A percentile compares a stretch with the other conserved stretches of the same genome.
phyloP scores from a whole-genome alignment of 805 yeast genomes.

The Pichia cephalocereana region DNA sequence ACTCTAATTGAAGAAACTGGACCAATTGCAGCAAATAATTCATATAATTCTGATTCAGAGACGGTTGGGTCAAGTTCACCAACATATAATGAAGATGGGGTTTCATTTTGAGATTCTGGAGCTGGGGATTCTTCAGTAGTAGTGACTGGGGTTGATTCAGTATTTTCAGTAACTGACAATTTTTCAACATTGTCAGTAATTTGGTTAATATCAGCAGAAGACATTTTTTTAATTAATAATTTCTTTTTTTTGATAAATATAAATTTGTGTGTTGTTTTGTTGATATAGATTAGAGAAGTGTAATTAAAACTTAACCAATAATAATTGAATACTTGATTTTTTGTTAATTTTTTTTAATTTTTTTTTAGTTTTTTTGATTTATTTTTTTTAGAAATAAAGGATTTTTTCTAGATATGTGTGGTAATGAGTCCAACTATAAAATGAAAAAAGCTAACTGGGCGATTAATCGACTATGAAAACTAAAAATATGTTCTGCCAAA shows the following conservation, averaged over 20 bases:
- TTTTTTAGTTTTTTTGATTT: constrained; percentile 10
- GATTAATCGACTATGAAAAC: constrained; percentile 8
- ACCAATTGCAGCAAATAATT: constrained; percentile 89
- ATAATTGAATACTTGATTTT: constrained; percentile 2
- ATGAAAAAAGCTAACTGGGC: constrained; percentile 1
- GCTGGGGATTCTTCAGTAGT: constrained; percentile 24
- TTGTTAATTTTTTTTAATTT: constrained; percentile 5
- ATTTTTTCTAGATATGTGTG: background rate
- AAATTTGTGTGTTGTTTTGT: constrained; percentile 7
- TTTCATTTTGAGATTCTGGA: constrained; percentile 38
- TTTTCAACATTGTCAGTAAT: constrained; percentile 27
- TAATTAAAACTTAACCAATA: constrained; percentile 4
- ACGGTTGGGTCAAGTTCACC: constrained; percentile 93
- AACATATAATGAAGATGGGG: constrained; percentile 85
- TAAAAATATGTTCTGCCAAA: constrained; percentile 7
- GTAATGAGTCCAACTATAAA: background rate
- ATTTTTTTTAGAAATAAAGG: background rate
- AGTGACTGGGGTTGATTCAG: constrained; percentile 25
- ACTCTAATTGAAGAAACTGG: constrained; percentile 96
- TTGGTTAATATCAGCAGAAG: constrained; percentile 27
- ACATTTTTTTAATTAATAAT: constrained; percentile 18
- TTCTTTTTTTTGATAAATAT: constrained; percentile 8
- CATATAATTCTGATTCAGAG: constrained; percentile 90
- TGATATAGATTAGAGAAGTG: constrained; percentile 3
- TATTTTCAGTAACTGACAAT: constrained; percentile 24